Conservation (phyloP, 371 early-diverging fungal genomes). For the Blastocladiella emersonii region DNA sequence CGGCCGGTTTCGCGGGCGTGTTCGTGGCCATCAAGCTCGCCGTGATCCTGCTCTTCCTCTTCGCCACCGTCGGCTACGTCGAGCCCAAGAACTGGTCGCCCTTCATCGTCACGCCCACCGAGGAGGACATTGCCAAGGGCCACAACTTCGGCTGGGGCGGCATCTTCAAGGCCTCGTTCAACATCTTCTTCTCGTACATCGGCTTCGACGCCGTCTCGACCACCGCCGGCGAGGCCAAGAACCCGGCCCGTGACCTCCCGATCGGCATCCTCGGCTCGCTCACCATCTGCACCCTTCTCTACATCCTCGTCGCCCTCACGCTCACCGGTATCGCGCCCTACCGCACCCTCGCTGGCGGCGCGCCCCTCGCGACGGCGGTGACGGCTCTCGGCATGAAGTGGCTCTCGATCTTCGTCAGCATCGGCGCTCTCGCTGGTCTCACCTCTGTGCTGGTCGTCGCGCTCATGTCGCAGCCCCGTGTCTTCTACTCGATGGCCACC, state of each 20-base stretch:
- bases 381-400: slow-evolving; percentile 32
- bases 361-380: slow-evolving; percentile 53
- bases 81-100: slow-evolving; percentile 54
- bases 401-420: slow-evolving; percentile 51
- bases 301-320: slow-evolving; percentile 33
- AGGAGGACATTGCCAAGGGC: background rate
- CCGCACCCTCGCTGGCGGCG: slow-evolving; percentile 23
- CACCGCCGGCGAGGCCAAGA: slow-evolving; percentile 66
- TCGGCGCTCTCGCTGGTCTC: slow-evolving; percentile 67
- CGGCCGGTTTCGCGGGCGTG: slow-evolving; percentile 49
- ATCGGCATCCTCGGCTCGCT: slow-evolving; percentile 75
- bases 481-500: slow-evolving; percentile 71
- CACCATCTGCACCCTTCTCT: slow-evolving; percentile 56
- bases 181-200: slow-evolving; percentile 38
- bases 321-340: slow-evolving; percentile 62
- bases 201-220: slow-evolving; percentile 84
- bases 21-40: slow-evolving; percentile 58
- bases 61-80: slow-evolving; percentile 39
- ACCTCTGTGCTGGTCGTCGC: slow-evolving; percentile 58
- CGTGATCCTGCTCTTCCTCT: slow-evolving; percentile 61
- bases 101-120: slow-evolving; percentile 48
- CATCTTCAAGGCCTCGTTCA: background rate
- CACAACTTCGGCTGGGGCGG: background rate
- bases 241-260: slow-evolving; percentile 71
- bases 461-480: slow-evolving; percentile 71